phyloP scores from a whole-genome alignment of 805 yeast genomes.

The Myxozyma sirexii region DNA sequence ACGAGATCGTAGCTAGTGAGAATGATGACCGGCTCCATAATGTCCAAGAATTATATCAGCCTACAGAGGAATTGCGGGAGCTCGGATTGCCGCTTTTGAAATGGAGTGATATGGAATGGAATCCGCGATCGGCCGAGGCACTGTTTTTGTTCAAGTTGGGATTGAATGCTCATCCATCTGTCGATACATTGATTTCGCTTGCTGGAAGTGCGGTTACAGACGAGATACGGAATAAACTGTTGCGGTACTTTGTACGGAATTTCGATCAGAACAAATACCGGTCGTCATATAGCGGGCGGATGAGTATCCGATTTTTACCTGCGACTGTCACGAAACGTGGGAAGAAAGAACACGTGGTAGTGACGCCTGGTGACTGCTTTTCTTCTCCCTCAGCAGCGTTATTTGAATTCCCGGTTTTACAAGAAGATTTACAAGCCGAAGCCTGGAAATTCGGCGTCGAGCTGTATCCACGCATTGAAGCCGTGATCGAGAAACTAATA shows the following conservation, averaged over 20 bases:
- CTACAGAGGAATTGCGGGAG: slow-evolving; percentile 35
- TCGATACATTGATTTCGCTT: slow-evolving; percentile 33
- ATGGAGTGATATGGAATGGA: slow-evolving; percentile 38
- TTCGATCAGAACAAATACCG: slow-evolving; percentile 37
- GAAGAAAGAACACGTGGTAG: slow-evolving; percentile 7
- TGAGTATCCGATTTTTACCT: slow-evolving; percentile 28
- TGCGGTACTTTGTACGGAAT: slow-evolving; percentile 39
- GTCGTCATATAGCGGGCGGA: slow-evolving; percentile 9
- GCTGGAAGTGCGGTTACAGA: slow-evolving; percentile 22
- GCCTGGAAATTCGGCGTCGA: slow-evolving; percentile 42
- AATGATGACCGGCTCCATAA: slow-evolving; percentile 28
- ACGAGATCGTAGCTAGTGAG: slow-evolving; percentile 40
- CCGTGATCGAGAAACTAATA: slow-evolving; percentile 34
- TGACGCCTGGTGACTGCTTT: slow-evolving; percentile 28
- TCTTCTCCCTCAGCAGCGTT: slow-evolving; percentile 28
- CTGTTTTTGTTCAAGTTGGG: slow-evolving; percentile 41
- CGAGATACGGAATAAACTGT: slow-evolving; percentile 33
- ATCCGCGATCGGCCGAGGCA: slow-evolving; percentile 38
- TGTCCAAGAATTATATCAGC: slow-evolving; percentile 42
- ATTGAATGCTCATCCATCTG: slow-evolving; percentile 38
- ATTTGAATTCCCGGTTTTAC: slow-evolving; percentile 42
- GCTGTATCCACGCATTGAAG: slow-evolving; percentile 36
- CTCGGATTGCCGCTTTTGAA: slow-evolving; percentile 41
- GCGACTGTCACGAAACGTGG: slow-evolving; percentile 28
- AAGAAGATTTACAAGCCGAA: slow-evolving; percentile 31